These are phyloP conservation scores for Chalaropsis thielavioides DNA, from an alignment of 2,329 filamentous ascomycete species.

Conservation along the genomic window DNA sequence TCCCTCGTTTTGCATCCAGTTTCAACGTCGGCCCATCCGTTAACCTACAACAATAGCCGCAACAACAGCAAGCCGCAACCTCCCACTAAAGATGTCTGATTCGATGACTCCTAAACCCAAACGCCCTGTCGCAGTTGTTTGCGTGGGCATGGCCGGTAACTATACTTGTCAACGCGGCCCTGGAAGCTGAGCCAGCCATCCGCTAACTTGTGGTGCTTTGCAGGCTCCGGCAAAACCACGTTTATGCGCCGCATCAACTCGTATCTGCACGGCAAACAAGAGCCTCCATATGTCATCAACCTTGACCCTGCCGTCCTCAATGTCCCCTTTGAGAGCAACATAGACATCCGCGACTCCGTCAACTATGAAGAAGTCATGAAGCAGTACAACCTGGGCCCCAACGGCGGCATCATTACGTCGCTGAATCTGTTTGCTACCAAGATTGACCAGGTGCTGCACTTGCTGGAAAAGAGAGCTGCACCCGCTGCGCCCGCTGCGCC, in stretches of 20 bases:
- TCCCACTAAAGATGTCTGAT: neutral
- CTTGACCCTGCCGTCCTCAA: conserved; percentile 88
- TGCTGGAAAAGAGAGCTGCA: conserved; percentile 73
- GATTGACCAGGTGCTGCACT: conserved; percentile 79
- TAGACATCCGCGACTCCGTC: conserved; percentile 96
- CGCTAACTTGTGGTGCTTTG: conserved; percentile 12
- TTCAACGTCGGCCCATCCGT: too few species aligned
- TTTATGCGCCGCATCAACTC: conserved; percentile 99
- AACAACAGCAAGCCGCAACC: neutral
- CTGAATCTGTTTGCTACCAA: conserved; percentile 96
- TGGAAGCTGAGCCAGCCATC: neutral
- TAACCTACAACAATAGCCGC: too few species aligned
- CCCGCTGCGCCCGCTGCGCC: conserved; percentile 33
- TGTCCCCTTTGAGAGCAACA: conserved; percentile 91
- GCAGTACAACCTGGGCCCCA: conserved; percentile 93
- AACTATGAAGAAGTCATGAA: conserved; percentile 99
- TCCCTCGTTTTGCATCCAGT: too few species aligned
- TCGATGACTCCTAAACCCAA: conserved; percentile 8
- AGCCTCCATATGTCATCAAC: conserved; percentile 88
- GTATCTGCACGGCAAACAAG: conserved; percentile 66
- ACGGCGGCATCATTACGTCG: conserved; percentile 90
- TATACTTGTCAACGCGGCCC: neutral
- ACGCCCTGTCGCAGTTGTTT: conserved; percentile 65
- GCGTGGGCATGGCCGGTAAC: conserved; percentile 87
- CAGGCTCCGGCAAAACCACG: conserved; percentile 94